These are phyloP conservation scores for Raffaelea albimanens DNA, from an alignment of 2,329 filamentous ascomycete species.

Conservation along the genomic window DNA sequence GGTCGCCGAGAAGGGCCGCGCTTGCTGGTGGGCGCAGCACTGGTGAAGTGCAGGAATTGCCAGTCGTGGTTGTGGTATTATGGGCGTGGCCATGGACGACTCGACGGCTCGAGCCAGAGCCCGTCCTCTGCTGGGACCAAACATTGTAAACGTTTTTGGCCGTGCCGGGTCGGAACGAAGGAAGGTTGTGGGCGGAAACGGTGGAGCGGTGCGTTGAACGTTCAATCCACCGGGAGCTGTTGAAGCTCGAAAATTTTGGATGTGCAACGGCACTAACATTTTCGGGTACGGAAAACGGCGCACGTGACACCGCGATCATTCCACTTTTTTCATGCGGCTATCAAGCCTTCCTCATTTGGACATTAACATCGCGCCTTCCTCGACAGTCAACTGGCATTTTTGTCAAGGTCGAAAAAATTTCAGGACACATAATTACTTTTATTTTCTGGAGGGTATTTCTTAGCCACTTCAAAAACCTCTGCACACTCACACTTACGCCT, in stretches of 20 bases:
- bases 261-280: not conserved
- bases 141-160: too few species aligned
- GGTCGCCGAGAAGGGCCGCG: slow-evolving; percentile 58
- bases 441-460: too few species aligned
- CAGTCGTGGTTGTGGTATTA: slow-evolving; percentile 20
- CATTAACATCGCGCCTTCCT: slow-evolving; percentile 7
- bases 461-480: too few species aligned
- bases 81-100: slow-evolving; percentile 27
- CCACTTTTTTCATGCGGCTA: not conserved
- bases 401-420: not conserved
- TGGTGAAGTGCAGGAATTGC: not conserved
- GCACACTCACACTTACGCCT: too few species aligned
- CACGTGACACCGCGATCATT: slow-evolving; percentile 7
- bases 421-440: too few species aligned
- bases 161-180: too few species aligned
- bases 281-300: not conserved
- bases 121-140: slow-evolving; percentile 53
- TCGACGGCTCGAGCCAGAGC: slow-evolving; percentile 47
- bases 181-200: not conserved
- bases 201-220: not conserved
- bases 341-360: slow-evolving; percentile 10
- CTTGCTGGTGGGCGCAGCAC: not conserved
- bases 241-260: slow-evolving; percentile 11
- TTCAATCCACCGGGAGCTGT: not conserved
- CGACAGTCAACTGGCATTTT: too few species aligned